A percentile compares a stretch with the other conserved stretches of the same genome.
Conservation (phyloP, 768 basidiomycete genomes). For the Dendrothele bispora region DNA sequence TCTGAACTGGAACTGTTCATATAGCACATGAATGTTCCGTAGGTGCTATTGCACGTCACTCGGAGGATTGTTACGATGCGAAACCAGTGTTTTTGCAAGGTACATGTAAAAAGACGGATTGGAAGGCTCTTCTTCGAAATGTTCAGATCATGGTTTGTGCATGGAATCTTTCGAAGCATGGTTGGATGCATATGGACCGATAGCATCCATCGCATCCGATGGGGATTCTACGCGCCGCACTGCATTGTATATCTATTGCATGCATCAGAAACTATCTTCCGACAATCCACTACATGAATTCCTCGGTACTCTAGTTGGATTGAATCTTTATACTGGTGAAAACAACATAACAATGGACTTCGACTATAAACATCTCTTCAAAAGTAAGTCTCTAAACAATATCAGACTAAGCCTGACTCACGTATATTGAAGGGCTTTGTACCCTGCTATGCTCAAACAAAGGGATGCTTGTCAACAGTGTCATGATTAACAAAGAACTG, state of each 20-base stretch:
- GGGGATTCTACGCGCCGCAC: conserved; percentile 11
- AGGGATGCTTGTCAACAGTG: conserved; percentile 18
- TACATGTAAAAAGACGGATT: conserved; percentile 9
- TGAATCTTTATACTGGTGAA: conserved; percentile 13
- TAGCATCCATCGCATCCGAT: conserved; percentile 16
- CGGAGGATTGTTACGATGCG: neutral
- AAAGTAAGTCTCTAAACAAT: conserved; percentile 10
- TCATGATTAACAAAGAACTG: conserved; percentile 18
- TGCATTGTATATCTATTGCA: conserved; percentile 9
- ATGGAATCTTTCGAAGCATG: neutral
- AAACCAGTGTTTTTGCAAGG: conserved; percentile 12
- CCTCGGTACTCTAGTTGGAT: conserved; percentile 7
- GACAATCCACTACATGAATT: conserved; percentile 3
- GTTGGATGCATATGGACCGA: conserved; percentile 4
- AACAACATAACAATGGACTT: conserved; percentile 14
- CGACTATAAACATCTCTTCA: conserved; percentile 18
- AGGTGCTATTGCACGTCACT: conserved; percentile 3
- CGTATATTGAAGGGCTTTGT: conserved; percentile 10
- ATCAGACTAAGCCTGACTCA: no score
- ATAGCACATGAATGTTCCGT: conserved; percentile 14
- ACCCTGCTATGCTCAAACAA: conserved; percentile 12
- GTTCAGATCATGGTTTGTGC: conserved; percentile 2
- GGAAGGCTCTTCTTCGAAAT: neutral
- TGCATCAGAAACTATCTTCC: neutral
- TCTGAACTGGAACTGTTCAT: conserved; percentile 1